These are phyloP conservation scores for Ganoderma lucidum DNA, from an alignment of 1,284 basidiomycete genomes.

Conservation along the genomic window DNA sequence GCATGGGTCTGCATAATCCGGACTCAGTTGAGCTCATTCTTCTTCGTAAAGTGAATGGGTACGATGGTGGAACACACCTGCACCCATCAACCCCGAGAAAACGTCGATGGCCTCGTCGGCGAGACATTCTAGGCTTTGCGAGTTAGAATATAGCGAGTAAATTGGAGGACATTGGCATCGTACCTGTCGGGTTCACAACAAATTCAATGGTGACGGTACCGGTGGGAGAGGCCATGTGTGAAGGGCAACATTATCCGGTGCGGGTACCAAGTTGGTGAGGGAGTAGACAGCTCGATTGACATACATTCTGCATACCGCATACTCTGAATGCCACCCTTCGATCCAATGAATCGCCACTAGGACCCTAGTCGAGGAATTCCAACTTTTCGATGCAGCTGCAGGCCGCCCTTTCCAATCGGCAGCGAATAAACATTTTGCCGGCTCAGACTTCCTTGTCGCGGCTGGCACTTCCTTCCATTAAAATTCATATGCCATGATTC, in stretches of 20 bases:
- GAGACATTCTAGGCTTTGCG: neutral
- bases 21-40: neutral
- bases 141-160: neutral
- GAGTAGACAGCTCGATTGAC: neutral
- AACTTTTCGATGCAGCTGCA: too few relatives aligned
- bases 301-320: too few relatives aligned
- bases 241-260: too few relatives aligned
- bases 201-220: slow-evolving; percentile 11
- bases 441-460: too few relatives aligned
- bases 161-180: neutral
- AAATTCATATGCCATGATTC: too few relatives aligned
- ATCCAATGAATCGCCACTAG: too few relatives aligned
- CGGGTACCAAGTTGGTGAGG: neutral
- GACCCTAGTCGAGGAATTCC: too few relatives aligned
- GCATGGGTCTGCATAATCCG: slow-evolving; percentile 21
- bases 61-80: slow-evolving; percentile 9
- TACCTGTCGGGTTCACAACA: slow-evolving; percentile 13
- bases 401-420: too few relatives aligned
- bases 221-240: neutral
- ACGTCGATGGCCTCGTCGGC: slow-evolving; percentile 24
- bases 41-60: neutral
- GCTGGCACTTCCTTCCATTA: too few relatives aligned
- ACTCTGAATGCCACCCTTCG: too few relatives aligned
- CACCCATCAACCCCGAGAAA: slow-evolving; percentile 25
- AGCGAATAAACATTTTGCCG: too few relatives aligned